Percentiles rank a stretch among this genome's conserved stretches.
These are phyloP conservation scores for Chenopodium album DNA, from an alignment of 148 eudicot species.

Conservation along the genomic window DNA sequence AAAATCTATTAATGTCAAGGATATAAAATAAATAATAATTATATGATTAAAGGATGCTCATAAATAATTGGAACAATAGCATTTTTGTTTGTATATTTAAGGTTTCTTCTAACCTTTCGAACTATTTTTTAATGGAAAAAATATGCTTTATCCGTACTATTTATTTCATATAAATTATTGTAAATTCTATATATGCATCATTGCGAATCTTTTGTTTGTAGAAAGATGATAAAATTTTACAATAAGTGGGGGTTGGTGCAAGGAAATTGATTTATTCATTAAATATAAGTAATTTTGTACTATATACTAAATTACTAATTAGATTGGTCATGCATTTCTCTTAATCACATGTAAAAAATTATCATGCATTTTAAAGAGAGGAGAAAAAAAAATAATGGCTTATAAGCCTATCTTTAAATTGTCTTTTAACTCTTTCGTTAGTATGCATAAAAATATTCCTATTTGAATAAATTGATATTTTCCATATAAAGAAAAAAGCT, in stretches of 20 bases:
- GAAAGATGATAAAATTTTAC: neutral
- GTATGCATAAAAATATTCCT: neutral
- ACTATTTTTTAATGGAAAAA: neutral
- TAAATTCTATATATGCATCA: slow-evolving; percentile 17
- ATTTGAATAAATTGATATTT: neutral
- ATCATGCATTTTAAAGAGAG: neutral
- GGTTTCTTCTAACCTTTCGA: neutral
- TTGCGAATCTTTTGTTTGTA: slow-evolving; percentile 18
- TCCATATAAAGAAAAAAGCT: too few species aligned
- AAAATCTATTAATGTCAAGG: slow-evolving; percentile 15
- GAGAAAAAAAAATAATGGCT: neutral
- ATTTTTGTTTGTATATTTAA: slow-evolving; percentile 7
- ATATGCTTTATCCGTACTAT: slow-evolving; percentile 10
- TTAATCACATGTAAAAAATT: too few species aligned
- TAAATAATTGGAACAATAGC: slow-evolving; percentile 5
- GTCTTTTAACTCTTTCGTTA: neutral
- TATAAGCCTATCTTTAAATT: neutral
- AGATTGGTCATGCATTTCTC: too few species aligned
- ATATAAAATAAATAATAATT: neutral
- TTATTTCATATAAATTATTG: neutral
- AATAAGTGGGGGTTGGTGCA: slow-evolving; percentile 1
- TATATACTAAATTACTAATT: too few species aligned
- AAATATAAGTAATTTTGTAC: too few species aligned
- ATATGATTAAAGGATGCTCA: slow-evolving; percentile 4
- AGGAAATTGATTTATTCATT: neutral